These are phyloP conservation scores for Xerocomellus amylosporus DNA, from an alignment of 768 basidiomycete species.

Conservation along the genomic window DNA sequence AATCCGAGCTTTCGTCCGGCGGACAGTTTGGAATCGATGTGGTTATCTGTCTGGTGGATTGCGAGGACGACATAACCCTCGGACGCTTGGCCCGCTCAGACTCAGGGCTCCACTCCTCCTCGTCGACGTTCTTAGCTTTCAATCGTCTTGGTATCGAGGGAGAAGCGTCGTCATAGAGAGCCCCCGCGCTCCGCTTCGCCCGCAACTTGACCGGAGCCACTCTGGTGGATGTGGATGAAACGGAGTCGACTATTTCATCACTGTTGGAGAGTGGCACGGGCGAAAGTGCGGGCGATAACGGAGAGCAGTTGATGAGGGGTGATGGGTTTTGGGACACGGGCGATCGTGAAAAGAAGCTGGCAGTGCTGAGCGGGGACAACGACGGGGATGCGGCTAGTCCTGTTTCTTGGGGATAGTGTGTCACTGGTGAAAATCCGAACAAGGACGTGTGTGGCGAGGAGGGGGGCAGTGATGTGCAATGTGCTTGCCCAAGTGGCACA, in stretches of 20 bases:
- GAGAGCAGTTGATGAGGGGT: neutral
- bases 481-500: neutral
- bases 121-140: conserved; percentile 16
- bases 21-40: neutral
- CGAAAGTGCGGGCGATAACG: neutral
- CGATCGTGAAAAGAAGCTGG: conserved; percentile 13
- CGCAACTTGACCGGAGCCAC: neutral
- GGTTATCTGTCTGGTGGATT: neutral
- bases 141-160: conserved; percentile 2
- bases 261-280: neutral
- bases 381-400: neutral
- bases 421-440: neutral
- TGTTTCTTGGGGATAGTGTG: neutral
- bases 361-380: conserved; percentile 14
- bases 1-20: neutral
- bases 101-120: conserved; percentile 22
- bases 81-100: conserved; percentile 5
- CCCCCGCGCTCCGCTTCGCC: conserved; percentile 13
- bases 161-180: neutral
- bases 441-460: neutral
- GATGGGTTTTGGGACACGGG: conserved; percentile 5
- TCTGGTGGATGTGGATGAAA: neutral
- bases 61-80: neutral
- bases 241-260: neutral
- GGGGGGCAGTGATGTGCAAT: neutral